phyloP scores from a whole-genome alignment of 2,329 filamentous ascomycete genomes.

The Xylaria sp. region DNA sequence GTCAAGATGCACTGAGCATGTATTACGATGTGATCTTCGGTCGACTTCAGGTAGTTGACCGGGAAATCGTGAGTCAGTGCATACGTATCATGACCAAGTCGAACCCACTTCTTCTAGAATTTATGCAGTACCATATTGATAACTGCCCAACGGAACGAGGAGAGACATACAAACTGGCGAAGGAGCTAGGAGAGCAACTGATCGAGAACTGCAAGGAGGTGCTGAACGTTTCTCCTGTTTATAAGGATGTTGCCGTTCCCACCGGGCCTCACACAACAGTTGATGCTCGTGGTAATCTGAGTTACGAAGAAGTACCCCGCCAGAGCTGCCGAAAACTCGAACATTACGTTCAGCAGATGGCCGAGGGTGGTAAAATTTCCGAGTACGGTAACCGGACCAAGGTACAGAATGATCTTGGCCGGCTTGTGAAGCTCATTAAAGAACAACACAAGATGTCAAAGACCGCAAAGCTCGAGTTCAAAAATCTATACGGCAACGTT shows the following conservation, averaged over 20 bases:
- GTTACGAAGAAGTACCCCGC: conserved; percentile 87
- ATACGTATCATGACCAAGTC: conserved; percentile 99
- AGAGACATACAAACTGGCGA: conserved; percentile 97
- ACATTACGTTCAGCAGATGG: conserved; percentile 99
- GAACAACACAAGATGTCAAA: conserved; percentile 98
- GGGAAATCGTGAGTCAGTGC: conserved; percentile 98
- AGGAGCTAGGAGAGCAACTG: conserved; percentile 90
- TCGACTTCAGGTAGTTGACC: conserved; percentile 88
- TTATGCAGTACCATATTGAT: conserved; percentile 99
- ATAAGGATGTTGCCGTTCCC: conserved; percentile 94
- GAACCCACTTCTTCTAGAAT: conserved; percentile 93
- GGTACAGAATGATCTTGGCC: conserved; percentile 93
- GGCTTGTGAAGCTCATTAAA: conserved; percentile 98
- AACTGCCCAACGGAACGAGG: conserved; percentile 97
- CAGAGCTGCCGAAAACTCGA: conserved; percentile 94
- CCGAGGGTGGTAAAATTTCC: conserved; percentile 96
- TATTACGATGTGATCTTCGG: conserved; percentile 99
- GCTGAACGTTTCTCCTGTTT: conserved; percentile 82
- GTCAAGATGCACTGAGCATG: conserved; percentile 97
- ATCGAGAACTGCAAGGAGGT: conserved; percentile 99
- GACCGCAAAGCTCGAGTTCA: conserved; percentile 95
- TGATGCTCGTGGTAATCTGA: conserved; percentile 89
- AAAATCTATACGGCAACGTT: conserved; percentile 92
- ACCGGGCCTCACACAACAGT: conserved; percentile 94
- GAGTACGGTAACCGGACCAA: conserved; percentile 99